Evolutionary conservation across 2,329 filamentous ascomycete genomes (phyloP), one percentile per base, ranked within the genome.

Genomic region (Xylaria sp.): DNA sequence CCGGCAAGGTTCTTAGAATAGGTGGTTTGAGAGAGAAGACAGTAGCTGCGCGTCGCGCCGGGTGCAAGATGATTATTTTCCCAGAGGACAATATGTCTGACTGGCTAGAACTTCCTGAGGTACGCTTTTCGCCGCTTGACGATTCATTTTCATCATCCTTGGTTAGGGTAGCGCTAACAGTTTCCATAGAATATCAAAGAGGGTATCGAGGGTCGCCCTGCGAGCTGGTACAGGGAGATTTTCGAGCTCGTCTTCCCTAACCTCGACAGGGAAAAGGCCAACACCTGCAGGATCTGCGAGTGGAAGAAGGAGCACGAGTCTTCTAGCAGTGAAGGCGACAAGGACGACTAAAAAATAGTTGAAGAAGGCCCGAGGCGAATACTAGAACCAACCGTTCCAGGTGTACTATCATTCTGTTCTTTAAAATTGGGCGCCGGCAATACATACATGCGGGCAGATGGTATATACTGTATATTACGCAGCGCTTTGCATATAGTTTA

Each of bases 1-100:
- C 96, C 1, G 96, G 96, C 64, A 99, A 99, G 83, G 95, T 99
- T 1, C 84, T 99, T 62, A 88, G 96, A 71, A 99, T 99, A 79
- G 96, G 96, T 59, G 96, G 96, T 0, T 83, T 99, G 75, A 87
- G 96, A 56, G 96, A 99, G 84, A 99, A 99, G 90, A 98, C 96
- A 7, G 95, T 99, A 48, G 96, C 96, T 37, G 97, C 96, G 67
- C 89, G 94, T 77, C 87, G 96, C 72, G 96, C 96, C 25, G 96
- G 97, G 64, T 97, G 94, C 77, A 96, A 92, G 81, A 97, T 90
- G 81, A 91, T 99, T 75, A 91, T 99, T 72, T 99, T 99, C 87
- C 96, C 96, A 32, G 89, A 90, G 74, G 97, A 99, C 83, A 98
- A 98, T 82, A 90, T 92, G 86, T 96, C 93, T 66, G 96, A 99